A percentile compares a stretch with the other conserved stretches of the same genome.
Evolutionary conservation across 768 basidiomycete species (phyloP).

Genomic region (Exsudoporus frostii): DNA sequence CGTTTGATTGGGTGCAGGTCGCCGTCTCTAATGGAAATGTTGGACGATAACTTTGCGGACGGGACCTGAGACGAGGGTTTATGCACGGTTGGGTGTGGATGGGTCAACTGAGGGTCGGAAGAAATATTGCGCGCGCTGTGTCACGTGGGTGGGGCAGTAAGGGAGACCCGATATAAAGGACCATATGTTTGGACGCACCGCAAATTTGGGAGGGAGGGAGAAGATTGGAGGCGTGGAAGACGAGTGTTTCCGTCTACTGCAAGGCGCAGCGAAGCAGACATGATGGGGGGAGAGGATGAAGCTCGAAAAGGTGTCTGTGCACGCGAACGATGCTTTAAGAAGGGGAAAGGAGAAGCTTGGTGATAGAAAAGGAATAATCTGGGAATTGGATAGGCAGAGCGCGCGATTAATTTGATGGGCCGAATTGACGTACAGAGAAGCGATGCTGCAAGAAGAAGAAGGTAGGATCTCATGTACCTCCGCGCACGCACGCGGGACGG

Average conservation of each 20-base stretch:
- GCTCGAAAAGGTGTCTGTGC: slow-evolving; percentile 30
- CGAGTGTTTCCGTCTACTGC: slow-evolving; percentile 24
- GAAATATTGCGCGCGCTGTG: slow-evolving; percentile 24
- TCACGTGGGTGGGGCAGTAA: slow-evolving; percentile 19
- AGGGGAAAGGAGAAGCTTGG: slow-evolving; percentile 29
- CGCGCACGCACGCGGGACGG: slow-evolving; percentile 22
- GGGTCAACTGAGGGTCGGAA: slow-evolving; percentile 30
- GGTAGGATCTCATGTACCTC: slow-evolving; percentile 23
- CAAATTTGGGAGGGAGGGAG: slow-evolving; percentile 70
- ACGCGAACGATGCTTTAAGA: slow-evolving; percentile 31
- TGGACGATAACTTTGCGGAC: slow-evolving; percentile 13
- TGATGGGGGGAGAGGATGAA: slow-evolving; percentile 26
- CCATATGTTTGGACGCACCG: slow-evolving; percentile 39
- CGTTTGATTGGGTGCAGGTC: slow-evolving; percentile 20
- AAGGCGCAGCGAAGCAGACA: slow-evolving; percentile 25
- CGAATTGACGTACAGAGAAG: slow-evolving; percentile 38
- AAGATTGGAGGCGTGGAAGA: slow-evolving; percentile 55
- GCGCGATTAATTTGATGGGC: slow-evolving; percentile 32
- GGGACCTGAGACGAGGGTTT: slow-evolving; percentile 19
- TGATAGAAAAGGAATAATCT: slow-evolving; percentile 34
- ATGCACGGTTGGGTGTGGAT: slow-evolving; percentile 19
- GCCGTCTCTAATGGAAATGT: slow-evolving; percentile 10
- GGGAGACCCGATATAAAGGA: not conserved
- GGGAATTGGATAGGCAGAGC: slow-evolving; percentile 30
- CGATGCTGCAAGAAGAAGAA: slow-evolving; percentile 13